Evolutionary conservation across 2,329 filamentous ascomycete species (phyloP).

Genomic region (Achaetomium macrosporum): DNA sequence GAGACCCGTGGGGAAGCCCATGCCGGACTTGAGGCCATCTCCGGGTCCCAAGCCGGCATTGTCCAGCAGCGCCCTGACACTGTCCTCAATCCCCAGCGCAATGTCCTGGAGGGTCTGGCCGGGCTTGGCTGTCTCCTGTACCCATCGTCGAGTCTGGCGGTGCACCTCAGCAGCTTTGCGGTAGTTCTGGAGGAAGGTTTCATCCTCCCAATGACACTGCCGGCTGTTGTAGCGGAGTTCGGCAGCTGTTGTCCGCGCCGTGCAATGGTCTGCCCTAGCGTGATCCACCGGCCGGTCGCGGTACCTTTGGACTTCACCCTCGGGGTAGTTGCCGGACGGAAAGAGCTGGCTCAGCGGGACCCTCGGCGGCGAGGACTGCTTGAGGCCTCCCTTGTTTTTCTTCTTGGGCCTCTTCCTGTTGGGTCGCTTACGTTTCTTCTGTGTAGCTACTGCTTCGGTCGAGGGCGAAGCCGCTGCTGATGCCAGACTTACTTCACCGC

Average conservation of each 20-base stretch:
- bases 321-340: conserved; percentile 8
- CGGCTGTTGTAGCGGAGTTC: conserved; percentile 6
- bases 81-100: conserved; percentile 74
- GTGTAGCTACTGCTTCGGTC: neutral
- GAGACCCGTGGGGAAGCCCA: conserved; percentile 77
- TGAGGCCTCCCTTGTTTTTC: conserved; percentile 7
- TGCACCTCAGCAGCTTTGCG: conserved; percentile 74
- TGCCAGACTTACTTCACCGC: conserved; percentile 4
- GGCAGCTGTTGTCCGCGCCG: conserved; percentile 8
- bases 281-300: no score
- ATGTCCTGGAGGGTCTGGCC: conserved; percentile 72
- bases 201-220: conserved; percentile 35
- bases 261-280: neutral
- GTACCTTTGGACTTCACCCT: conserved; percentile 6
- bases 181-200: conserved; percentile 63
- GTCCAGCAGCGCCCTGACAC: conserved; percentile 67
- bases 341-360: conserved; percentile 9
- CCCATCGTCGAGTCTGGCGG: conserved; percentile 75
- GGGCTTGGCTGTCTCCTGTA: conserved; percentile 71
- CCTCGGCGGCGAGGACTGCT: conserved; percentile 11
- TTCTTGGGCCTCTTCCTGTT: conserved; percentile 16
- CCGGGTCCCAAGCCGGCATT: conserved; percentile 71
- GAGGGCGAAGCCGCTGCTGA: neutral
- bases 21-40: conserved; percentile 67
- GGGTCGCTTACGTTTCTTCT: conserved; percentile 10